These are phyloP conservation scores for Beauveria medogensis DNA, from an alignment of 2,329 filamentous ascomycete species.

Conservation along the genomic window DNA sequence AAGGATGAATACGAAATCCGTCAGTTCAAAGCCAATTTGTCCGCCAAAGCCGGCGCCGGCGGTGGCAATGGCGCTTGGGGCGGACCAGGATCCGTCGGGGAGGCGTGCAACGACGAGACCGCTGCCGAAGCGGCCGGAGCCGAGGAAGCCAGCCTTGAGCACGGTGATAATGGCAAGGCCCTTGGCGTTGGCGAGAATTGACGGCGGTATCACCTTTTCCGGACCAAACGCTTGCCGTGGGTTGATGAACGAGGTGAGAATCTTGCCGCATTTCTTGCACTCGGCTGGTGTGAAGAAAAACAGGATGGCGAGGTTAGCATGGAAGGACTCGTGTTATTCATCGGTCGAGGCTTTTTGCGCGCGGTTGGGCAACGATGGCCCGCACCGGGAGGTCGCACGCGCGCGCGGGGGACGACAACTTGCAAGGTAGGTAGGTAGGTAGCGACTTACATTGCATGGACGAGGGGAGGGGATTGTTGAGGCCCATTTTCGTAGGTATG, in stretches of 20 bases:
- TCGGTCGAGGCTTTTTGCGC: background rate
- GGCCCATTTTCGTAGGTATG: slow-evolving; percentile 40
- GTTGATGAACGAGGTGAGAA: slow-evolving; percentile 89
- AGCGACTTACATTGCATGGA: slow-evolving; percentile 57
- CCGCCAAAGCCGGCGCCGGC: slow-evolving; percentile 77
- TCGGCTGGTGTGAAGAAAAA: slow-evolving; percentile 55
- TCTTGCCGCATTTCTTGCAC: slow-evolving; percentile 95
- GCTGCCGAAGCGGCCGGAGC: slow-evolving; percentile 72
- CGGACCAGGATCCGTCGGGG: slow-evolving; percentile 70
- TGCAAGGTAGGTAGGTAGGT: background rate
- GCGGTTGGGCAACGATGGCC: background rate
- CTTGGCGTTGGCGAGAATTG: slow-evolving; percentile 85
- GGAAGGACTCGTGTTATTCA: background rate
- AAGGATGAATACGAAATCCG: slow-evolving; percentile 96
- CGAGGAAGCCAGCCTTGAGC: slow-evolving; percentile 79
- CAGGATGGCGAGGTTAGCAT: slow-evolving; percentile 13
- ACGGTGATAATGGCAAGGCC: slow-evolving; percentile 81
- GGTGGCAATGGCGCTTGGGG: slow-evolving; percentile 72
- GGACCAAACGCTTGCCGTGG: slow-evolving; percentile 88
- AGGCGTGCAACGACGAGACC: slow-evolving; percentile 75
- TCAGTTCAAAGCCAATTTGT: slow-evolving; percentile 80
- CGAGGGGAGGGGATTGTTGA: slow-evolving; percentile 59
- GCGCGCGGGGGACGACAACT: background rate
- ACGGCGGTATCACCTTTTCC: slow-evolving; percentile 92
- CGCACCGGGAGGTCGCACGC: background rate